Base-by-base conservation (phyloP, 371 early-diverging fungal species). In the Actinomucor elegans region DNA sequence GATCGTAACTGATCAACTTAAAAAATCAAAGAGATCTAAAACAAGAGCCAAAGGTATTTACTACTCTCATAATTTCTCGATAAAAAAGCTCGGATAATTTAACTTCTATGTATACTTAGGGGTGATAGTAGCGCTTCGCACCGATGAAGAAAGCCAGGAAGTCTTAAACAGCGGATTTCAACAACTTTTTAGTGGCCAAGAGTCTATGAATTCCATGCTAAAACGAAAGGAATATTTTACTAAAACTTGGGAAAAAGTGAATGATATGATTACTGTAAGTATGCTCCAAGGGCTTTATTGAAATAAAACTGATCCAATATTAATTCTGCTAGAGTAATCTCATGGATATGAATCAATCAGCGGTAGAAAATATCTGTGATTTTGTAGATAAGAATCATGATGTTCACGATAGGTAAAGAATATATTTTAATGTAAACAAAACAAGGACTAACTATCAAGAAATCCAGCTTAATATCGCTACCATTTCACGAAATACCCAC, bases 401-500 rank as follows among this genome's bases (percentile, higher is more conserved):
- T 36, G 48, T 47, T 5, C 53, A 59, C 36, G 17, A 49, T 37
- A 40, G 46, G 61, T 66, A 42, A 52, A 26, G 5, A n/a, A n/a
- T n/a, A n/a, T n/a, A n/a, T n/a, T n/a, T n/a, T n/a, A n/a, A n/a
- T n/a, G n/a, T n/a, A n/a, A n/a, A n/a, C n/a, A n/a, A n/a, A n/a
- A n/a, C n/a, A n/a, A n/a, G n/a, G n/a, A n/a, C n/a, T n/a, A n/a
- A n/a, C n/a, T n/a, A n/a, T n/a, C n/a, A n/a, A n/a, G n/a, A n/a
- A 24, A 17, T 45, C 4, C 34, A 64, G 69, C 10, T 38, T 64
- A 33, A 69, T 64, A 15, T 33, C 48, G 1, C 44, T 77, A 40
- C 84, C 81, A 2, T 71, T 64, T 26, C 80, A 75, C 49, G 89
- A 85, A 55, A 64, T 89, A 14, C 89, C 89, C 3, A 83, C 89